A percentile compares a stretch with the other conserved stretches of the same genome.
Evolutionary conservation across 2,329 filamentous ascomycete species (phyloP).

Genomic region (Trichophaea hybrida): DNA sequence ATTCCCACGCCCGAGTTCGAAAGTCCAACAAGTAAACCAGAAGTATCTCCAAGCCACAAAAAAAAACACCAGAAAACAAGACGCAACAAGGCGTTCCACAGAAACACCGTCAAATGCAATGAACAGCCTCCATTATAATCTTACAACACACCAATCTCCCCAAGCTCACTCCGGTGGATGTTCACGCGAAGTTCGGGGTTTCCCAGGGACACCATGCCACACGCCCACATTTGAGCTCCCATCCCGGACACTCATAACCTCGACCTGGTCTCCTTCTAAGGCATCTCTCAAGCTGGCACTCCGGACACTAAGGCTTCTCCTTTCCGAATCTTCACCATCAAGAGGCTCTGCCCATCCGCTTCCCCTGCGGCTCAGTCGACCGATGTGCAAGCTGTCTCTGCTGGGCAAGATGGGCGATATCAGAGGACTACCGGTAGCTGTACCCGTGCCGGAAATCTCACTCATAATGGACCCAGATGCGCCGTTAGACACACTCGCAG

Average conservation of each 20-base stretch:
- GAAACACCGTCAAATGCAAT: neutral
- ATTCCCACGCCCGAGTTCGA: neutral
- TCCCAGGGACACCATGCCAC: slow-evolving; percentile 19
- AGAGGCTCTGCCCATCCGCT: slow-evolving; percentile 8
- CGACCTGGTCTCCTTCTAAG: neutral
- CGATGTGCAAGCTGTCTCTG: slow-evolving; percentile 14
- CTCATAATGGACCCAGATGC: slow-evolving; percentile 15
- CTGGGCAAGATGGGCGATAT: slow-evolving; percentile 4
- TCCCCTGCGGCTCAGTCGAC: slow-evolving; percentile 11
- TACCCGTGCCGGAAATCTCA: slow-evolving; percentile 5
- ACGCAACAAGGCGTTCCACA: neutral
- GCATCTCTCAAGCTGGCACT: slow-evolving; percentile 5
- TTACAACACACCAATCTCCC: neutral
- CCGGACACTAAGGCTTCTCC: slow-evolving; percentile 10
- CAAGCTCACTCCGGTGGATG: neutral
- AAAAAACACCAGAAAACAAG: neutral
- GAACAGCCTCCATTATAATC: neutral
- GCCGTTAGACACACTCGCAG: slow-evolving; percentile 9
- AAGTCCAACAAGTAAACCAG: too few relatives aligned
- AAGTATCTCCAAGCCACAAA: neutral
- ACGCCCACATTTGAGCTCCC: slow-evolving; percentile 19
- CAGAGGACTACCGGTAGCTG: slow-evolving; percentile 2
- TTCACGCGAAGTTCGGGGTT: neutral
- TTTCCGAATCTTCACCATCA: slow-evolving; percentile 10
- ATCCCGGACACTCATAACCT: slow-evolving; percentile 14